phyloP scores from a whole-genome alignment of 75 land plant species.

The Chamaecyparis obtusa region DNA sequence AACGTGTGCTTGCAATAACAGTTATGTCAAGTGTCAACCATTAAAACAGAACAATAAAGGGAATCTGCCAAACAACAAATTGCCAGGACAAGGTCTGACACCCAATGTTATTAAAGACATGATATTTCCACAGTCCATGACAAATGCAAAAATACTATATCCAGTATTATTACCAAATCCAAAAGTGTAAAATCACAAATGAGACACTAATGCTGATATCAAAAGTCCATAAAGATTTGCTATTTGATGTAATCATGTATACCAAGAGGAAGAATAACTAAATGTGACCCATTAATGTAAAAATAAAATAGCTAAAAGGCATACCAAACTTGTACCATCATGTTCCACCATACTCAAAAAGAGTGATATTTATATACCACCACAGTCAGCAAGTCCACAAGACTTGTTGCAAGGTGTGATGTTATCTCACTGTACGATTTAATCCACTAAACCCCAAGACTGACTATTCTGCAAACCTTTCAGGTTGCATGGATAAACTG shows the following conservation, averaged over 20 bases:
- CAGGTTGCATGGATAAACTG: neutral
- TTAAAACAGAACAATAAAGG: neutral
- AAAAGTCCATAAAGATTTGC: neutral
- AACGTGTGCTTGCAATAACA: neutral
- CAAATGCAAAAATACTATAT: too few species aligned
- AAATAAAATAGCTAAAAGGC: too few species aligned
- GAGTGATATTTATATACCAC: neutral
- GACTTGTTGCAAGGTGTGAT: neutral
- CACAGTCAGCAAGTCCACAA: neutral
- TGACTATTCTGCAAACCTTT: neutral
- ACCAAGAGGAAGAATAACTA: neutral
- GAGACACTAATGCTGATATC: neutral
- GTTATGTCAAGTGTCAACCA: neutral
- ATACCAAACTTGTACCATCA: too few species aligned
- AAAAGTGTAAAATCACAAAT: too few species aligned
- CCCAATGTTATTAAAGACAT: neutral
- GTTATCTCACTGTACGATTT: neutral
- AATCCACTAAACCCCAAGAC: neutral
- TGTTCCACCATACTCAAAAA: too few species aligned
- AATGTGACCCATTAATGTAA: neutral
- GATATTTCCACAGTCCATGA: too few species aligned
- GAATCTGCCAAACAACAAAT: neutral
- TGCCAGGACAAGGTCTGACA: neutral
- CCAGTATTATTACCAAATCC: too few species aligned
- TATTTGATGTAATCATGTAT: neutral